Base-by-base conservation (phyloP, 1,284 basidiomycete species). In the Ganoderma lingzhi region DNA sequence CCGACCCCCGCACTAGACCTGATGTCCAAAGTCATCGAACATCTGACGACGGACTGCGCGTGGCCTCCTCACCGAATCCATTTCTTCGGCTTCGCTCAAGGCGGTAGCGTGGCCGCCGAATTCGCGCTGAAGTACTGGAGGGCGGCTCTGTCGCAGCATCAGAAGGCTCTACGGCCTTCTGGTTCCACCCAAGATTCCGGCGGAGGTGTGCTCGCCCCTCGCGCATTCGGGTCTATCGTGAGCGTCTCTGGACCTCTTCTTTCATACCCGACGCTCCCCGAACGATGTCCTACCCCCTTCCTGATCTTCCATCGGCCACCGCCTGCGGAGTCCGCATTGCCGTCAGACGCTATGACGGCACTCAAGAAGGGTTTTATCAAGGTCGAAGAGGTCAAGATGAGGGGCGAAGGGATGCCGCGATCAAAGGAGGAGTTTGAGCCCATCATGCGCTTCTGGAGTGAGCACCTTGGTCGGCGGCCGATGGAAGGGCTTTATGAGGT, bases 31-130 rank as follows among this genome's bases (percentile, higher is more conserved):
- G 81, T 93, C 30, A 73, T 95, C 65, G 77, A 82, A 10, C 85
- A 93, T 73, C 86, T 97, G 62, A 83, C 82, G 6, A 72, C 79
- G 2, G 84, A 85, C 45, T 93, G 92, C 72, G 76, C 82, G 0
- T 97, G 96, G 96, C 81, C 87, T 0, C 74, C 85, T 0, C 73
- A 86, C 6, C 83, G 87, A 23, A 91, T 98, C 28, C 96, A 98
- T 78, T 76, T 97, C 15, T 95, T 97, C 74, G 96, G 96, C 5
- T 98, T 96, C 75, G 95, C 88, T 0, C 96, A 98, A 79, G 96
- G 96, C 0, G 96, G 95, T 0, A 94, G 86, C 37, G 88, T 95
- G 44, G 93, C 89, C 2, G 86, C 88, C 1, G 95, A 98, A 79
- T 83, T 90, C 41, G 86, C 84, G 17, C 74, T 93, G 62, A 75